phyloP scores from a whole-genome alignment of 176 grass and related monocot genomes.

The Aegilops umbellulata region DNA sequence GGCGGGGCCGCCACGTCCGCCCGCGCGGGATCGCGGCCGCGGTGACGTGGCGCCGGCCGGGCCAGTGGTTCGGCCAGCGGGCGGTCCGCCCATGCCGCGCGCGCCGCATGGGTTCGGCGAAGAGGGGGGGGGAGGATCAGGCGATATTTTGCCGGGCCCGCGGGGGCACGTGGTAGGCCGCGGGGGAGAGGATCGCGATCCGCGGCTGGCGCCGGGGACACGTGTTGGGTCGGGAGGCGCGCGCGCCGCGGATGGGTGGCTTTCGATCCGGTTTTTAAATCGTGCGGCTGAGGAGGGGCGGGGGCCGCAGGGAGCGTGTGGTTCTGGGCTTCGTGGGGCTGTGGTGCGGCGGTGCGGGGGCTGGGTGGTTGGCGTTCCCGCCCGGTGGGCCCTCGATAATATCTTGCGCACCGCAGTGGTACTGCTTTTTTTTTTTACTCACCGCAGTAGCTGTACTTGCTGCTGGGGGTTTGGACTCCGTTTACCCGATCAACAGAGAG shows the following conservation, averaged over 20 bases:
- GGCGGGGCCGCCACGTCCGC: constrained; percentile 45
- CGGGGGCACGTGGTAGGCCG: constrained; percentile 36
- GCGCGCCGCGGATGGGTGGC: background rate
- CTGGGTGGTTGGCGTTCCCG: constrained; percentile 1
- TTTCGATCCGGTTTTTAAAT: background rate
- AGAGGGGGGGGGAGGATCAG: background rate
- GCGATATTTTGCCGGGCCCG: constrained; percentile 43
- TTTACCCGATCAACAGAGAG: no score
- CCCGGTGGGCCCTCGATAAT: constrained; percentile 17
- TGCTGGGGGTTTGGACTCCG: background rate
- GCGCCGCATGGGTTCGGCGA: background rate
- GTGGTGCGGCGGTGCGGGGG: background rate
- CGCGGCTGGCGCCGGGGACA: background rate
- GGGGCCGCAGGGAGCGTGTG: background rate
- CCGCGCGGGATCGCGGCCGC: background rate
- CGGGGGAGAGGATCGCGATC: background rate
- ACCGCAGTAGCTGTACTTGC: no score
- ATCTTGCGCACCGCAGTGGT: constrained; percentile 8
- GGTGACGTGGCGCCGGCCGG: constrained; percentile 33
- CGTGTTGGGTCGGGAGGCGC: background rate
- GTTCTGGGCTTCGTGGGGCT: background rate
- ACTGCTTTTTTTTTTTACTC: no score
- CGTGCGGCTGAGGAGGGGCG: background rate
- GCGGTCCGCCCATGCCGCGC: background rate
- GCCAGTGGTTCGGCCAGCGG: constrained; percentile 24